Evolutionary conservation across 768 basidiomycete species (phyloP).

Genomic region (Leccinum arenicola): DNA sequence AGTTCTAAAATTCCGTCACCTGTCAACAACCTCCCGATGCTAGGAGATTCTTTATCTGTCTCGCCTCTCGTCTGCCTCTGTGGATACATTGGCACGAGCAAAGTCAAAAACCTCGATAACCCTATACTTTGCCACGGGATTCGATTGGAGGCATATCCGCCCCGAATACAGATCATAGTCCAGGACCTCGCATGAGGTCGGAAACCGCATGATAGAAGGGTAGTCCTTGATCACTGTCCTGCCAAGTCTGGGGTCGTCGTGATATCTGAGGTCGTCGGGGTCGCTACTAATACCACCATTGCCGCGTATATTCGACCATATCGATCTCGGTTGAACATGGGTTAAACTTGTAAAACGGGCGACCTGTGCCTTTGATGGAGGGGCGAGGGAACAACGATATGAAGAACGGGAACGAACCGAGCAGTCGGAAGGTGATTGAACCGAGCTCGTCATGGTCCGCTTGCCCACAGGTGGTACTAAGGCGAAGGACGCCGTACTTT

Average conservation of each 20-base stretch:
- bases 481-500: conserved; percentile 11
- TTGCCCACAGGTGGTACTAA: not conserved
- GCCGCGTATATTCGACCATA: conserved; percentile 10
- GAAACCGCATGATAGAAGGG: not conserved
- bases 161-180: conserved; percentile 24
- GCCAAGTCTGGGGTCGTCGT: not conserved
- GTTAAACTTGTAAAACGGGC: conserved; percentile 1
- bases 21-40: no score
- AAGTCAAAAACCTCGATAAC: conserved; percentile 18
- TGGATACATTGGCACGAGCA: not conserved
- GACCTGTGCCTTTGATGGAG: conserved; percentile 15
- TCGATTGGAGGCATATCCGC: conserved; percentile 10
- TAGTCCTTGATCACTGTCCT: conserved; percentile 3
- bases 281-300: not conserved
- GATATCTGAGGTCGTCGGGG: not conserved
- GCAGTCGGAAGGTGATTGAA: conserved; percentile 6
- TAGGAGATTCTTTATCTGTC: no score
- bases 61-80: not conserved
- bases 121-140: not conserved
- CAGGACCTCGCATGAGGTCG: not conserved
- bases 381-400: not conserved
- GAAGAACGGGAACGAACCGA: not conserved
- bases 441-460: not conserved
- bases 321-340: not conserved
- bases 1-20: no score